phyloP scores from a whole-genome alignment of 805 yeast species.

The Saccharomycopsis lassenensis region DNA sequence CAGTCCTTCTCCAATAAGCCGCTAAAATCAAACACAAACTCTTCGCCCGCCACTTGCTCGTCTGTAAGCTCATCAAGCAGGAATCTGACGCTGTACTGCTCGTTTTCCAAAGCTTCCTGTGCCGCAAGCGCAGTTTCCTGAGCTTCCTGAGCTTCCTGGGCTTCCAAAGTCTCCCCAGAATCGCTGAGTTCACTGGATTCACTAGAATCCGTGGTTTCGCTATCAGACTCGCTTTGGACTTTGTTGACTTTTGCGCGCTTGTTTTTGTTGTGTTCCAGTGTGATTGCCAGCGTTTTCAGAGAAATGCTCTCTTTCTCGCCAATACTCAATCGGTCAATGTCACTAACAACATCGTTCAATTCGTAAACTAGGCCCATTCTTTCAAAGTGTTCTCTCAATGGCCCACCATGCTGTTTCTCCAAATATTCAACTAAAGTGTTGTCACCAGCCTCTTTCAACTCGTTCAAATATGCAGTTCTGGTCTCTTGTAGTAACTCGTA shows the following conservation, averaged over 20 bases:
- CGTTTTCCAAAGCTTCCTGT: no score
- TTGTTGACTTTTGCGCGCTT: conserved; percentile 17
- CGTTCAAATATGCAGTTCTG: conserved; percentile 11
- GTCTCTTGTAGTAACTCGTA: conserved; percentile 13
- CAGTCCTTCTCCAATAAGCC: conserved; percentile 10
- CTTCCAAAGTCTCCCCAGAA: no score
- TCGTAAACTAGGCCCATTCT: not conserved
- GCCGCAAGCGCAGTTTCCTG: conserved; percentile 14
- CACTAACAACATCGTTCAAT: conserved; percentile 11
- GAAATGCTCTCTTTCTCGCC: conserved; percentile 13
- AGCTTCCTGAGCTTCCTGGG: conserved; percentile 2
- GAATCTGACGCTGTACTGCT: no score
- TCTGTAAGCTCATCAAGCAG: no score
- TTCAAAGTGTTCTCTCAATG: not conserved
- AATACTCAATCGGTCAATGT: conserved; percentile 17
- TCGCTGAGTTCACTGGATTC: conserved; percentile 14
- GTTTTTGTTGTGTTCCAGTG: conserved; percentile 21
- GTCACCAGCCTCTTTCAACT: conserved; percentile 11
- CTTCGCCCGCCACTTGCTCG: conserved; percentile 17
- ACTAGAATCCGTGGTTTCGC: conserved; percentile 14
- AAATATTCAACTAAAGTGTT: conserved; percentile 6
- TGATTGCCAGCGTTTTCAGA: conserved; percentile 10
- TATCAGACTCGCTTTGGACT: conserved; percentile 12
- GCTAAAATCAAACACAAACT: conserved; percentile 19
- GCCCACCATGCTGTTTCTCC: not conserved